Percentiles rank a stretch among this genome's conserved stretches.
Evolutionary conservation across 164 flowering plant species (phyloP).

Genomic region (Vitis vinifera): DNA sequence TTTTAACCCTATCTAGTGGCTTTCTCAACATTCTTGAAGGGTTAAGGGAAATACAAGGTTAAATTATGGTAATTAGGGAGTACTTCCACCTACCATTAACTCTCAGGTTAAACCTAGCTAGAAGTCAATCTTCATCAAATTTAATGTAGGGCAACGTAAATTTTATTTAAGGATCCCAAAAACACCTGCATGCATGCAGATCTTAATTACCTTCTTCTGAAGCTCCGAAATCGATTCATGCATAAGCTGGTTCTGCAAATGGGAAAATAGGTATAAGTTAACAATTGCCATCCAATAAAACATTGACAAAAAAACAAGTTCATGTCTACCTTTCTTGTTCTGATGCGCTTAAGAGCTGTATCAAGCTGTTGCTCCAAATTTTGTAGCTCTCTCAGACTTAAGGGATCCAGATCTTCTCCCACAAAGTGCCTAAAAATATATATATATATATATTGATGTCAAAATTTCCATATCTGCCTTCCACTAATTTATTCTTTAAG

Average conservation of each 20-base stretch:
- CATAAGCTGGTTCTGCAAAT: slow-evolving; percentile 63
- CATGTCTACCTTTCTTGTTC: slow-evolving; percentile 58
- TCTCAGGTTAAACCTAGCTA: too few species aligned
- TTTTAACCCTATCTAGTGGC: too few species aligned
- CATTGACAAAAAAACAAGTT: not conserved
- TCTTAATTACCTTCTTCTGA: slow-evolving; percentile 55
- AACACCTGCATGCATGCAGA: not conserved
- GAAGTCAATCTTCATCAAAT: too few species aligned
- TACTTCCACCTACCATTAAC: too few species aligned
- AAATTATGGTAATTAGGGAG: too few species aligned
- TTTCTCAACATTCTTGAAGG: too few species aligned
- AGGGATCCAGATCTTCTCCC: slow-evolving; percentile 68
- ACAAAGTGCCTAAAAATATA: slow-evolving; percentile 42
- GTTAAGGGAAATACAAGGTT: too few species aligned
- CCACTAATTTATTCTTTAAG: too few species aligned
- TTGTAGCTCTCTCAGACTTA: slow-evolving; percentile 71
- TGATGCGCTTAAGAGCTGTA: slow-evolving; percentile 56
- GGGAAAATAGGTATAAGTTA: not conserved
- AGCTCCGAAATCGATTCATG: slow-evolving; percentile 60
- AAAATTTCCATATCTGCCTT: not conserved
- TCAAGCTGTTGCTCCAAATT: slow-evolving; percentile 82
- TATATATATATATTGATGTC: not conserved
- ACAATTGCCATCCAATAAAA: not conserved
- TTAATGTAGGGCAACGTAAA: too few species aligned
- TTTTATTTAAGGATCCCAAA: too few species aligned